Percentiles rank a stretch among this genome's conserved stretches.
These are phyloP conservation scores for Fistulifera solaris DNA, from an alignment of 108 stramenopile species.

Conservation along the genomic window DNA sequence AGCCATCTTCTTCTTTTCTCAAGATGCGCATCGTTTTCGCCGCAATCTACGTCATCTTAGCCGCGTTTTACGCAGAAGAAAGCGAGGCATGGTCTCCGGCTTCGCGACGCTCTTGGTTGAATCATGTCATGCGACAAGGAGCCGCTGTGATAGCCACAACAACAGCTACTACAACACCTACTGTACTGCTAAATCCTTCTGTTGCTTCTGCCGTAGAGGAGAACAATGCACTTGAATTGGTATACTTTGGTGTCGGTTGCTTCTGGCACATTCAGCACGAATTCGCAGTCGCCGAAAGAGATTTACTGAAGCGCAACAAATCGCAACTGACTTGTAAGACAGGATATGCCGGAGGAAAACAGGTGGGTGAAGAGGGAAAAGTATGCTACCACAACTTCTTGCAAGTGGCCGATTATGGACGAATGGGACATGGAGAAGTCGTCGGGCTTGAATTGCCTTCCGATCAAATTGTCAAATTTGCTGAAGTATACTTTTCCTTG, in stretches of 20 bases:
- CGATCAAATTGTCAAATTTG: slow-evolving; percentile 56
- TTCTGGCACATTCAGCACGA: slow-evolving; percentile 88
- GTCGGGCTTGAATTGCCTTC: slow-evolving; percentile 69
- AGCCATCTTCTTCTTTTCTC: too few relatives aligned
- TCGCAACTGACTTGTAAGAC: slow-evolving; percentile 54
- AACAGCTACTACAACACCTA: too few relatives aligned
- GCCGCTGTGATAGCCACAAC: too few relatives aligned
- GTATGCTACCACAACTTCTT: slow-evolving; percentile 88
- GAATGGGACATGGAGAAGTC: slow-evolving; percentile 82
- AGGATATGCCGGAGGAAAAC: slow-evolving; percentile 84
- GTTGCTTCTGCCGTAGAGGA: neutral
- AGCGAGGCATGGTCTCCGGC: too few relatives aligned
- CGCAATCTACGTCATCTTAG: too few relatives aligned
- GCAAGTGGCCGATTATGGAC: slow-evolving; percentile 75
- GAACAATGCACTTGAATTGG: slow-evolving; percentile 1
- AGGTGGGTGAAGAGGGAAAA: slow-evolving; percentile 30
- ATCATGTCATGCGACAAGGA: too few relatives aligned
- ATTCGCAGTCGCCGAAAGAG: slow-evolving; percentile 73
- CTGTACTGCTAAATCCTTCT: neutral
- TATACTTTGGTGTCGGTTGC: slow-evolving; percentile 67
- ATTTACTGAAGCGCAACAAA: slow-evolving; percentile 49
- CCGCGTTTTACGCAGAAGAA: too few relatives aligned
- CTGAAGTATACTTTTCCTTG: slow-evolving; percentile 69
- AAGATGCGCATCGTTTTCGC: too few relatives aligned
- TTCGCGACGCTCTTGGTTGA: too few relatives aligned